Base-by-base conservation (phyloP, 2,329 filamentous ascomycete genomes). In the Arthrobotrys entomopaga region DNA sequence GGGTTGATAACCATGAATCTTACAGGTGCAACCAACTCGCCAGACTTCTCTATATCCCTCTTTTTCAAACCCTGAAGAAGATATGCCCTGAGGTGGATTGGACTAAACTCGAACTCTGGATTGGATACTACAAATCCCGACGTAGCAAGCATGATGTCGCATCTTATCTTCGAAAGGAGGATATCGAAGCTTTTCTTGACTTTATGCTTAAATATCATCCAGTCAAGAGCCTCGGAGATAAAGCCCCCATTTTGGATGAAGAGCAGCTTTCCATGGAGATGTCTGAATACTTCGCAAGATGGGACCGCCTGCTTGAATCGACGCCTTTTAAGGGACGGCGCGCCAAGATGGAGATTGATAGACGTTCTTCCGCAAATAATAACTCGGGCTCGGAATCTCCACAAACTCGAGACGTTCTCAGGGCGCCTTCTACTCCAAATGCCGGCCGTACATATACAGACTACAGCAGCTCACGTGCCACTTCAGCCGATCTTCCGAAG, bases 171-270 rank as follows among this genome's bases (percentile, higher is more conserved):
- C 56, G 70, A 13, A 50, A 19, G 2, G 70, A 74, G 40, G 70
- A 74, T 26, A 54, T 67, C 2, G 70, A 74, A 22, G 57, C 70
- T 19, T 74, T 74, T 43, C 57, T 74, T 38, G 70, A 74, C 52
- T 74, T 61, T 42, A 74, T 74, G 70, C 50, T 67, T 19, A 66
- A 67, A 16, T 74, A 48, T 19, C 63, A 67, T 60, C 70, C 70
- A 7, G 63, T 67, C 52, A 53, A 64, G 20, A 59, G 49, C 0
- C 16, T 49, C 29, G 52, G 63, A 40, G 63, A 74, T 3, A 53
- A 26, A 13, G 63, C 70, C 10, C 19, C 34, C 6, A 19, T 49
- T 2, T 46, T 67, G 50, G 46, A 67, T 29, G 22, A 40, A 16
- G 15, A 26, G n/a, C 20, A 34, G 2, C 11, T 67, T n/a, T 48